Conservation (phyloP, 139 green algal species). For the Chlorella sp. region DNA sequence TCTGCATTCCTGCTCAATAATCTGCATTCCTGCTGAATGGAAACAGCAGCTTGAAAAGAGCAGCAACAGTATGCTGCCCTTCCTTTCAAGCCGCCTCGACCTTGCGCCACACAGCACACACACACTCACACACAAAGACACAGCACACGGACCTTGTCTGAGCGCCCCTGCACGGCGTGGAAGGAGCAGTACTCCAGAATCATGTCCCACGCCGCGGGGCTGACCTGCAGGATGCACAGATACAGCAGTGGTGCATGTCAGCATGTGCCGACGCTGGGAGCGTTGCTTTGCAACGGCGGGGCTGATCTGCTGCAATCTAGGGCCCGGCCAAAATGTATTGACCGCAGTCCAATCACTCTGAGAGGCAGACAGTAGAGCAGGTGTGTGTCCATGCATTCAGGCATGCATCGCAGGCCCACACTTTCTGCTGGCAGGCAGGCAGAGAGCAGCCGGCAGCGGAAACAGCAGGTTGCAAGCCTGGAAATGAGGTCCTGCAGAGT, state of each 20-base stretch:
- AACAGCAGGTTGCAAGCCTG: neutral
- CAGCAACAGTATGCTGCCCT: neutral
- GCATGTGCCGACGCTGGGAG: too few relatives aligned
- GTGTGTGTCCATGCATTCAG: too few relatives aligned
- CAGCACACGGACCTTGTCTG: slow-evolving; percentile 61
- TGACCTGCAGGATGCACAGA: slow-evolving; percentile 40
- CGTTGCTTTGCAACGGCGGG: neutral
- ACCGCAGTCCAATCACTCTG: too few relatives aligned
- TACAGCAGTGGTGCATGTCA: neutral
- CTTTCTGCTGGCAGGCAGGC: neutral
- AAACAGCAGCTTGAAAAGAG: too few relatives aligned
- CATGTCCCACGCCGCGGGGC: slow-evolving; percentile 51
- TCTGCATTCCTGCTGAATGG: too few relatives aligned
- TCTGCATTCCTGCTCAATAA: too few relatives aligned
- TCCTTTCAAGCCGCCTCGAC: neutral
- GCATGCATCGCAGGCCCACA: too few relatives aligned
- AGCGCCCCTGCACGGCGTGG: slow-evolving; percentile 62
- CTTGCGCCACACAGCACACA: neutral
- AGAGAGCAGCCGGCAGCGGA: neutral
- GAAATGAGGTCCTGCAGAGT: too few relatives aligned
- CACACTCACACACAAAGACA: neutral
- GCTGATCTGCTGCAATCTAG: neutral
- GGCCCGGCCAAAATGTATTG: neutral
- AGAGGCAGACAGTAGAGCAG: too few relatives aligned
- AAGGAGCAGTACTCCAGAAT: slow-evolving; percentile 70